phyloP scores from a whole-genome alignment of 2,329 filamentous ascomycete species.

The Drechslera avenae region DNA sequence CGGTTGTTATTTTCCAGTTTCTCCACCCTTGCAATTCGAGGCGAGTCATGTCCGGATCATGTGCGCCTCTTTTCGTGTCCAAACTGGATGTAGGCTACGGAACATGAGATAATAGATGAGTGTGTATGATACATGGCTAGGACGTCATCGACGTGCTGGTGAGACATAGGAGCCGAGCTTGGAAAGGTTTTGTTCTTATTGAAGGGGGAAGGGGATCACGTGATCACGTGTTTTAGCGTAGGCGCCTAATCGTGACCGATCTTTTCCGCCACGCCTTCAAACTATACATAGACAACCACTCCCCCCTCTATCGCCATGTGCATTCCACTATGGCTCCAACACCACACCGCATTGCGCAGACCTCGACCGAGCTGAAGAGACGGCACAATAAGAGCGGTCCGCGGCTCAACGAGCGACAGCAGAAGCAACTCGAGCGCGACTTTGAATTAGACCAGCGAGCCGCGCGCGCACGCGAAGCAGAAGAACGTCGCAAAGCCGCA shows the following conservation, averaged over 20 bases:
- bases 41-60: too few species aligned
- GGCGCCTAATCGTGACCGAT: slow-evolving; percentile 1
- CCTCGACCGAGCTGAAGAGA: slow-evolving; percentile 43
- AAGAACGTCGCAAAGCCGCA: slow-evolving; percentile 34
- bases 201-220: neutral
- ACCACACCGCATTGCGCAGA: slow-evolving; percentile 39
- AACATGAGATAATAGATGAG: neutral
- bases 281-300: neutral
- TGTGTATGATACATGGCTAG: neutral
- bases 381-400: slow-evolving; percentile 39
- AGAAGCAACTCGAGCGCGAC: slow-evolving; percentile 39
- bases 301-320: slow-evolving; percentile 11
- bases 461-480: slow-evolving; percentile 38
- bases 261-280: slow-evolving; percentile 5
- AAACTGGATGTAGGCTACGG: neutral
- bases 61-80: too few species aligned
- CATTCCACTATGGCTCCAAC: slow-evolving; percentile 29
- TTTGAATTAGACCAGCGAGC: slow-evolving; percentile 43
- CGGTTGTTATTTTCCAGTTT: too few species aligned
- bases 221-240: slow-evolving; percentile 15
- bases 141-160: neutral
- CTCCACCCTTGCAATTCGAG: too few species aligned
- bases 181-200: neutral
- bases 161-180: neutral
- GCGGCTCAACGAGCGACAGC: slow-evolving; percentile 31